Evolutionary conservation across 139 green algal genomes (phyloP).

Genomic region (Chlorella sp.): DNA sequence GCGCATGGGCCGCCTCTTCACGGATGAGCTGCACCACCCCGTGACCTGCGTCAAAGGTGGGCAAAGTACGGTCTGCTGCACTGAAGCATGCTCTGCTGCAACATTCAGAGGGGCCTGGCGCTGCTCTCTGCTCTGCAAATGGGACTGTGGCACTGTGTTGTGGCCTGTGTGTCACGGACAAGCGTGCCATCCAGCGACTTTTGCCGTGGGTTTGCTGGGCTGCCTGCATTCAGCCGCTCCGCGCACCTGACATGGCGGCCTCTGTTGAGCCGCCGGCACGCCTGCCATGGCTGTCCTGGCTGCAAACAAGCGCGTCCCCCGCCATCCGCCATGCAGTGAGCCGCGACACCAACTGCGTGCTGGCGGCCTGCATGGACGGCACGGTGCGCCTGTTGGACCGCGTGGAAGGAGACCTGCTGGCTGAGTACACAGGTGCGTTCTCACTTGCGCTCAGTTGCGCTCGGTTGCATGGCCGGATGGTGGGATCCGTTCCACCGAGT

Average conservation of each 20-base stretch:
- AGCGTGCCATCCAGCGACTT: too few species aligned
- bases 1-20: slow-evolving; percentile 72
- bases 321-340: slow-evolving; percentile 46
- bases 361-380: slow-evolving; percentile 83
- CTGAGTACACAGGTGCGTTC: slow-evolving; percentile 66
- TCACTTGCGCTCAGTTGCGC: neutral
- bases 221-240: too few species aligned
- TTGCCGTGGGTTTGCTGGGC: too few species aligned
- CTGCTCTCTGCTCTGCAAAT: too few species aligned
- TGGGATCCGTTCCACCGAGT: neutral
- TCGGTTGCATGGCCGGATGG: neutral
- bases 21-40: slow-evolving; percentile 76
- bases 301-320: slow-evolving; percentile 12
- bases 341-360: slow-evolving; percentile 59
- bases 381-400: slow-evolving; percentile 71
- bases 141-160: too few species aligned
- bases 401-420: slow-evolving; percentile 76
- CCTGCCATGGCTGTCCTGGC: neutral
- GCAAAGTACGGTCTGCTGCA: neutral
- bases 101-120: too few species aligned
- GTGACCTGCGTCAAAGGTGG: slow-evolving; percentile 57
- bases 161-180: too few species aligned
- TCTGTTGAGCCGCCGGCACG: neutral
- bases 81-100: too few species aligned
- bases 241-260: too few species aligned